Base-by-base conservation (phyloP, 176 grass and related monocot species). In the Elymus sibiricus region DNA sequence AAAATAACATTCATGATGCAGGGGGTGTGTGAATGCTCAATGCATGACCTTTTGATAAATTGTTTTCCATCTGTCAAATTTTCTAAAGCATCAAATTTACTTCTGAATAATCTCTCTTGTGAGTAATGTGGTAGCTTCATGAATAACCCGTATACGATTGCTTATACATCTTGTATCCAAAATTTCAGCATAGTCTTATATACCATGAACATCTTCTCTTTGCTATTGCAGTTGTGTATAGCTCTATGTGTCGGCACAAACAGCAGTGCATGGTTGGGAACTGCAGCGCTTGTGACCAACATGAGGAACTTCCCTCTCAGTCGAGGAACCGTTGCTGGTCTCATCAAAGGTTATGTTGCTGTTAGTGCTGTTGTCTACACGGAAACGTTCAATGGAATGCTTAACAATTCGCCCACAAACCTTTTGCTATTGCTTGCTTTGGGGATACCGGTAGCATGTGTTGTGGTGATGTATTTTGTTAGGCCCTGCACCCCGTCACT, bases 261-360 rank as follows among this genome's bases (percentile, higher is more conserved):
- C 84, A 98, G 97, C 88, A 92, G 94, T 40, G 94, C 97, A 82
- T 98, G 97, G 97, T 82, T 95, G 68, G 92, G 90, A 55, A 98
- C 97, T 25, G 93, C 88, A 4, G 92, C 89, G 3, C 88, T 98
- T 68, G 97, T 98, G 69, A 98, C 93, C 82, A 98, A 98, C 87
- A 95, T 98, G 94, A 90, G 90, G 68, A 98, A 98, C 64, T 98
- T 98, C 32, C 97, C 97, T 64, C 89, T 95, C 29, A 98, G 90
- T 29, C 88, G 97, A 68, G 97, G 97, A 60, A 94, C 92, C 39
- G 93, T 98, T 80, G 91, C 97, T 49, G 94, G 97, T 76, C 89
- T 98, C 61, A 87, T 98, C 76, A 98, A 98, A 82, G 97, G 97
- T 61, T 98, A 94, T 89, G 90, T 95, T 71, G 94, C 90, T 29